Base-by-base conservation (phyloP, 2,329 filamentous ascomycete species). In the Sporothrix curviconia region DNA sequence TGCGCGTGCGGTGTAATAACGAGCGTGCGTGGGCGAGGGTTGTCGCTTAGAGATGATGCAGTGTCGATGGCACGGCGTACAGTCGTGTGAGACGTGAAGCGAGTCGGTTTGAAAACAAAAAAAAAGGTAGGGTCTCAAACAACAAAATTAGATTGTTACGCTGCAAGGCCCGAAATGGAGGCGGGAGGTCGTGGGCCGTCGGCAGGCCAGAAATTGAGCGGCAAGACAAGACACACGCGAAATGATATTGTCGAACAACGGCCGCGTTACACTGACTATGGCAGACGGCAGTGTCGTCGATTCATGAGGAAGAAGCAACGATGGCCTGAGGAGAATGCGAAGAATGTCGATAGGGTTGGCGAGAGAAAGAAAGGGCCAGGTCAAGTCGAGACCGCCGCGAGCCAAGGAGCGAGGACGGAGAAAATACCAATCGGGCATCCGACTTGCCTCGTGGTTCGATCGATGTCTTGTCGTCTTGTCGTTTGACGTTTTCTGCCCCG, bases 101-200 rank as follows among this genome's bases (percentile, higher is more conserved):
- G n/a, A 43, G 36, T 40, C 22, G 22, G 24, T 43, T 40, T 19
- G 24, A 8, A 36, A 22, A 43, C 1, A 24, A 34, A 24, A 36
- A n/a, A n/a, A n/a, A n/a, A n/a, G n/a, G n/a, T n/a, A n/a, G n/a
- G 37, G 51, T 43, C 51, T 54, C 39, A 24, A 43, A 54, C 37
- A 6, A 54, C n/a, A n/a, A n/a, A 14, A 51, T 37, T 50, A 15
- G 44, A 17, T 7, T 14, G 34, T 12, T 5, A 12, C 14, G 17
- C 9, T 43, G n/a, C 11, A 28, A 44, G 24, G 44, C 12, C 42
- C 36, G 50, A 39, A 32, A 19, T 24, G 17, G 11, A 30, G 12
- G 42, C 22, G 37, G 11, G 5, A 25, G 32, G 46, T 44, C 42
- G 39, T 15, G 39, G 17, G 37, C n/a, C 39, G 40, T 24, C 11